These are phyloP conservation scores for Cicer bijugum DNA, from an alignment of 306 rosid species.

Conservation along the genomic window DNA sequence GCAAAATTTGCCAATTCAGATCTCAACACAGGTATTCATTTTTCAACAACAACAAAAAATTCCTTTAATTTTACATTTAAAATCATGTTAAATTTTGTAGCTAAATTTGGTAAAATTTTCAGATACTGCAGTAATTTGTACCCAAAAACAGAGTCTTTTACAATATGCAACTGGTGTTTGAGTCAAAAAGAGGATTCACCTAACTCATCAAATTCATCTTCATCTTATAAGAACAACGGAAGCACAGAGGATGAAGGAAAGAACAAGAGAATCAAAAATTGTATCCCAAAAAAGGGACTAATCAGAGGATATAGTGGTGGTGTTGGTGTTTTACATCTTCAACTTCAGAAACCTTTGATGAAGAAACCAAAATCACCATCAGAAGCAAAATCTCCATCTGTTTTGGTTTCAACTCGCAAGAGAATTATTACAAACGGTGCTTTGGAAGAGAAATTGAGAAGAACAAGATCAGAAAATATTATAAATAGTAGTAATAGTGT, in stretches of 20 bases:
- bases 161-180: constrained; percentile 92
- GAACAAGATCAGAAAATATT: constrained; percentile 67
- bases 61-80: background rate
- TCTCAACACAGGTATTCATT: constrained; percentile 82
- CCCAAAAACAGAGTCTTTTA: constrained; percentile 61
- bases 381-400: constrained; percentile 46
- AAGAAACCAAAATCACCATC: constrained; percentile 65
- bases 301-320: constrained; percentile 27
- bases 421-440: constrained; percentile 59
- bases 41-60: background rate
- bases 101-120: background rate
- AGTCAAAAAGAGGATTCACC: constrained; percentile 67
- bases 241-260: constrained; percentile 30
- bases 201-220: constrained; percentile 77
- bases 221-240: constrained; percentile 50
- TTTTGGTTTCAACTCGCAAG: constrained; percentile 55
- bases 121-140: constrained; percentile 91
- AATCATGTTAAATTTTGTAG: background rate
- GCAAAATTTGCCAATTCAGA: constrained; percentile 90
- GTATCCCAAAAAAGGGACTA: constrained; percentile 35
- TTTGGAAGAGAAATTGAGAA: constrained; percentile 59
- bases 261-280: constrained; percentile 43
- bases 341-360: constrained; percentile 60
- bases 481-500: constrained; percentile 6
- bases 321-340: constrained; percentile 37